Base-by-base conservation (phyloP, 768 basidiomycete species). In the Cantharellus anzutake region DNA sequence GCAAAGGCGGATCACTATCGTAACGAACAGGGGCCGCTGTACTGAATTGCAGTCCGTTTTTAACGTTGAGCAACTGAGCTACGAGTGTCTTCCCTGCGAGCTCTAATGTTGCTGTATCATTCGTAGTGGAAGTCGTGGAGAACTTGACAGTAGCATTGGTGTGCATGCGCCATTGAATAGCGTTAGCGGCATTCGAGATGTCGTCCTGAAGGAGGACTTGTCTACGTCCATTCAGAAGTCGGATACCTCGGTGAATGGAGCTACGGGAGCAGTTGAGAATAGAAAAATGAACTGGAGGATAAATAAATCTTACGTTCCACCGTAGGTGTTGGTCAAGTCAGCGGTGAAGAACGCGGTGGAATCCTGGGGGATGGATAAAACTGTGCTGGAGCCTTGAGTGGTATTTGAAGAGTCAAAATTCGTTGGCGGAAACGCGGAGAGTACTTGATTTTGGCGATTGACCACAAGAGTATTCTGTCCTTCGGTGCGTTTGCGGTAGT, bases 121-220 rank as follows among this genome's bases (percentile, higher is more conserved):
- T 29, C 1, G 82, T 78, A 3, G 77, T 78, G 40, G 83, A 81
- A 58, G 69, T 71, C 7, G 52, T 55, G 52, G 11, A 14, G 42
- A 90, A 69, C 14, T 69, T 60, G 62, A 78, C 66, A 2, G 90
- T 89, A 5, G 94, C 93, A 71, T 98, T 98, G 60, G 94, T 97
- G 71, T 98, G 92, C 77, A 88, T 86, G 53, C 90, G 82, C 94
- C 94, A 96, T 73, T 83, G 78, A 52, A 96, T 69, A 29, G 74
- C 65, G 11, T 63, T 66, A 3, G 69, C 73, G 41, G 75, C 70
- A 2, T 81, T 73, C 16, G 71, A 76, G 67, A 97, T 82, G 67
- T 99, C 96, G 71, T 97, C 94, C 70, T 94, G 94, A 52, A 99
- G 68, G 14, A 99, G 80, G 11, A 97, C 82, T 71, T 97, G 96